Conservation (phyloP, 805 yeast species). For the Candida alai region DNA sequence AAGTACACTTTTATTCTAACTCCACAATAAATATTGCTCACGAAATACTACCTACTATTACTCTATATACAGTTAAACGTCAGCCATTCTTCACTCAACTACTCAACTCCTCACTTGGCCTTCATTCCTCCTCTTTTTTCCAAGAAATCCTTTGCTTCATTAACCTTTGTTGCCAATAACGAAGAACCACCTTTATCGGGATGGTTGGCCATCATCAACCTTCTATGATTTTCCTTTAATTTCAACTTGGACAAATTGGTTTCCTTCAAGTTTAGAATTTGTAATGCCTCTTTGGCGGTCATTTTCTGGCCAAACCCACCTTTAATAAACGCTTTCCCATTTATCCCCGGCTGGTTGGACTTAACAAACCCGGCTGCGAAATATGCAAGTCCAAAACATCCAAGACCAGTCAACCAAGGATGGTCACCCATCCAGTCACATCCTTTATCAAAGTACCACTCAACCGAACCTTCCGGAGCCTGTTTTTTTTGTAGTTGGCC, state of each 20-base stretch:
- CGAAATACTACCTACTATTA: too few species aligned
- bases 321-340: constrained; percentile 65
- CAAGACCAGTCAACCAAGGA: constrained; percentile 70
- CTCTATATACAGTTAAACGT: too few species aligned
- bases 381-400: constrained; percentile 62
- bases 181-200: constrained; percentile 96
- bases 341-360: constrained; percentile 61
- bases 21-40: too few species aligned
- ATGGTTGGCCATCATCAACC: constrained; percentile 82
- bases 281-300: constrained; percentile 85
- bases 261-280: constrained; percentile 73
- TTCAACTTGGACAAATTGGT: constrained; percentile 56
- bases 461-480: constrained; percentile 46
- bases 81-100: too few species aligned
- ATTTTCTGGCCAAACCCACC: constrained; percentile 94
- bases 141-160: constrained; percentile 84
- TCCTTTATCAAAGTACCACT: constrained; percentile 62
- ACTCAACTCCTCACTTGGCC: too few species aligned
- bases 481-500: constrained; percentile 40
- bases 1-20: too few species aligned
- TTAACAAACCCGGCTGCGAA: constrained; percentile 66
- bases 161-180: constrained; percentile 82
- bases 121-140: constrained; percentile 62
- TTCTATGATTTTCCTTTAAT: constrained; percentile 76
- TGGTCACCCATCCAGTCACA: constrained; percentile 64